Evolutionary conservation across 495 filamentous ascomycete genomes (phyloP), one percentile per base, ranked within the genome.

Genomic region (Xylaria grammica): DNA sequence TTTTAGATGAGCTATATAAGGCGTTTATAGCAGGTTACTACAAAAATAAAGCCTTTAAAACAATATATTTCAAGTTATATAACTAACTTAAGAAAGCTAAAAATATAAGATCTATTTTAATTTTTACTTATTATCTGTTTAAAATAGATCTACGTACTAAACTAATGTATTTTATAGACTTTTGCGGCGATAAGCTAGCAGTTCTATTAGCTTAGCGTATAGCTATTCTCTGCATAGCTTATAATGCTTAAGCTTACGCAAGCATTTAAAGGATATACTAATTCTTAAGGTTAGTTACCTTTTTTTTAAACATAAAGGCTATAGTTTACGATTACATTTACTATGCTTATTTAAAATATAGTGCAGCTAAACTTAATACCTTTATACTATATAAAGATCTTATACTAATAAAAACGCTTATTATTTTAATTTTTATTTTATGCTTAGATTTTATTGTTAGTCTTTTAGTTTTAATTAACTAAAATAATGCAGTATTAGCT

Each of bases 391-490:
- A 50, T 13, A 42, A 42, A 0, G 24, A 34, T 27, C n/a, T n/a
- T n/a, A n/a, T n/a, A n/a, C n/a, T n/a, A n/a, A n/a, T n/a, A n/a
- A n/a, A n/a, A n/a, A n/a, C 20, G 30, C 57, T 42, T 15, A 3
- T 15, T 8, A 29, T 29, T 2, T 42, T 42, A 6, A 38, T 60
- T 1, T 48, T 42, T 0, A 10, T 11, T 3, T 4, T 60, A n/a
- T 60, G 57, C 57, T 3, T 60, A 24, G 57, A 60, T 15, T 60
- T 60, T 26, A 36, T 60, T 4, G 44, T 60, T 15, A 20, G 32
- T 1, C 17, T 60, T 10, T 42, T 42, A 7, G 3, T 17, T 8
- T 60, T 42, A 20, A 60, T 6, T 2, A 3, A 60, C 20, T 26
- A 29, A 29, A 4, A 60, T n/a, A 26, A 60, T 24, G 44, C 32